Evolutionary conservation across 352 stramenopile species (phyloP), one percentile per base, ranked within the genome.

Genomic region (Hyaloperonospora brassicae): DNA sequence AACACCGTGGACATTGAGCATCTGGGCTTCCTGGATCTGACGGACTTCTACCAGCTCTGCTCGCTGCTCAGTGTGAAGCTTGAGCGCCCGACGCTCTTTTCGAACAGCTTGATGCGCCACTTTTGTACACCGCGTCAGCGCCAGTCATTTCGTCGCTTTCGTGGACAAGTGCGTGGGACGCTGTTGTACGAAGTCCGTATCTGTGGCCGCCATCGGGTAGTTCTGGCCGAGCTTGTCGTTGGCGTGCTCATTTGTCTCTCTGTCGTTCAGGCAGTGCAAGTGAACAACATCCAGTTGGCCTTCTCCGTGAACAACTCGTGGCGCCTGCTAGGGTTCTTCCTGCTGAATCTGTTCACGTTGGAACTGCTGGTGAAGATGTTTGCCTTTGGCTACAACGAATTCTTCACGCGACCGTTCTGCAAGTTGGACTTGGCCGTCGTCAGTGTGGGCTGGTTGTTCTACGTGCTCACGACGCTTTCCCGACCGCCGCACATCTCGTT

Each of bases 251-350:
- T 92, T 56, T 85, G 77, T 51, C 64, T 89, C 6, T 89, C 77
- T 6, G 78, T 92, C 39, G 63, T 89, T 13, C 82, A 92, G 47
- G 77, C 82, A 21, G 70, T 89, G 22, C 82, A 92, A 49, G 82
- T 92, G 5, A 92, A 92, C 74, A 87, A 89, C 54, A 87, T 89
- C 42, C 47, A 78, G 34, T 47, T 89, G 7, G 81, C 82, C 25
- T 89, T 89, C 49, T 87, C 77, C 0, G 70, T 76, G 14, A 87
- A 92, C 56, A 68, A 67, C 9, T 82, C 70, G 25, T 92, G 82
- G 82, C 79, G 82, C 2, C 52, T 89, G 24, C 62, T 89, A 7
- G 82, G 82, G 7, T 79, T 89, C 40, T 69, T 73, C 24, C 52
- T 92, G 42, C 50, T 92, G 6, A 76, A 76, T 21, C 47, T 89